These are phyloP conservation scores for Myriosclerotinia curreyana DNA, from an alignment of 2,329 filamentous ascomycete species.

Conservation along the genomic window DNA sequence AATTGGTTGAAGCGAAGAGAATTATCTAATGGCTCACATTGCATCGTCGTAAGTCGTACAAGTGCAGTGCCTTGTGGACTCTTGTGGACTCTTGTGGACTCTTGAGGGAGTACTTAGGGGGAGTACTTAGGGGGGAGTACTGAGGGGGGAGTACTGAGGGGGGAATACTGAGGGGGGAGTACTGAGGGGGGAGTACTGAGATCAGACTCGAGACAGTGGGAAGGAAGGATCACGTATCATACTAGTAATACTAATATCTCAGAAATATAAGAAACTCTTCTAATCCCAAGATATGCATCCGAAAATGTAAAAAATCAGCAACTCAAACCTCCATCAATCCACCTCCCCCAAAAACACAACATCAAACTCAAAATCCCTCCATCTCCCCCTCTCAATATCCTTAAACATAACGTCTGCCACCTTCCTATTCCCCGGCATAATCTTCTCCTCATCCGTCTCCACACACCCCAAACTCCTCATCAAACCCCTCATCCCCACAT, in stretches of 20 bases:
- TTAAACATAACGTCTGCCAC: conserved; percentile 1
- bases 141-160: no score
- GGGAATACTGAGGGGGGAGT: no score
- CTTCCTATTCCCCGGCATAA: background rate
- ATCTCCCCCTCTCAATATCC: background rate
- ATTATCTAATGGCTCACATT: background rate
- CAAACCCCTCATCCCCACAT: conserved; percentile 26
- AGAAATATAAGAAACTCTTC: no score
- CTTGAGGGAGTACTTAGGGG: no score
- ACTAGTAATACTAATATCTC: no score
- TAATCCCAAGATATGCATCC: no score
- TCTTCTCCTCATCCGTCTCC: conserved; percentile 25
- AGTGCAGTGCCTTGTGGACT: background rate
- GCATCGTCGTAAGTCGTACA: background rate
- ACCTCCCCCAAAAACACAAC: conserved; percentile 1
- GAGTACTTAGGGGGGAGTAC: no score
- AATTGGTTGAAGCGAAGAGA: no score
- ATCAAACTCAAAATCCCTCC: conserved; percentile 5
- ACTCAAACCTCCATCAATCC: background rate
- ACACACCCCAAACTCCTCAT: conserved; percentile 24
- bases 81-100: no score
- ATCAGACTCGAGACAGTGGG: background rate
- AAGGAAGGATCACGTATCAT: background rate
- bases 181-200: background rate
- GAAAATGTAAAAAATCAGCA: background rate